Base-by-base conservation (phyloP, 192 early-diverging fungal species). In the Coemansia sp. region DNA sequence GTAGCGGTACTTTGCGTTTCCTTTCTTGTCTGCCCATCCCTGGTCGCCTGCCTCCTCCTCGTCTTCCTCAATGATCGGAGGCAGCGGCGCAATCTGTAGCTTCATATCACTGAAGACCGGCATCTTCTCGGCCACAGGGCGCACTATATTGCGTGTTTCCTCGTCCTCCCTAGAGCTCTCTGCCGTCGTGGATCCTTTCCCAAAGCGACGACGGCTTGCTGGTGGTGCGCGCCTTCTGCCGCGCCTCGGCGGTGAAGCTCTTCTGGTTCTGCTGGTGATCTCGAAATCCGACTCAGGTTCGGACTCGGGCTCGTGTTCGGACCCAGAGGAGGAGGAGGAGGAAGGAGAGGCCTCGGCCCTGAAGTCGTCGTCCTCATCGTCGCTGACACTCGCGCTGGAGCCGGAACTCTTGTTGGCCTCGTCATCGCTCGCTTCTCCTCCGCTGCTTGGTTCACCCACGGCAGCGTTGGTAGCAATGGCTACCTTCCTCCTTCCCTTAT, bases 101-200 rank as follows among this genome's bases (percentile, higher is more conserved):
- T 56, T 57, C 71, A 82, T 76, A 41, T 82, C 79, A 21, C 61
- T 19, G 9, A 75, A 69, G 42, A 68, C 65, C 0, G 79, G 79
- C 79, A 82, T 82, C 58, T 64, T 69, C 58, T 73, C 64, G 18
- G 64, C 65, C 13, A 65, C 61, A 2, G 73, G 46, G 12, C 16
- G 12, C 16, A 4, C 48, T 49, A 0, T 15, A 49, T 18, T 18
- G 2, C 18, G 47, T 18, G 48, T 18, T 21, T 49, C 2, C 8
- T 49, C 15, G 13, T 32, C 32, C 32, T 32, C 32, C 32, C 32
- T 32, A 4, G 32, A 32, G 32, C 32, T 32, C 32, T 32, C 32
- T 32, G 32, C 32, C 32, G 32, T 32, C 32, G 32, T 4, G 32
- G 32, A 32, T 32, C 0, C 32, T 32, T 32, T 32, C 32, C 32